Base-by-base conservation (phyloP, 805 yeast species). In the Wickerhamiella azymoides region DNA sequence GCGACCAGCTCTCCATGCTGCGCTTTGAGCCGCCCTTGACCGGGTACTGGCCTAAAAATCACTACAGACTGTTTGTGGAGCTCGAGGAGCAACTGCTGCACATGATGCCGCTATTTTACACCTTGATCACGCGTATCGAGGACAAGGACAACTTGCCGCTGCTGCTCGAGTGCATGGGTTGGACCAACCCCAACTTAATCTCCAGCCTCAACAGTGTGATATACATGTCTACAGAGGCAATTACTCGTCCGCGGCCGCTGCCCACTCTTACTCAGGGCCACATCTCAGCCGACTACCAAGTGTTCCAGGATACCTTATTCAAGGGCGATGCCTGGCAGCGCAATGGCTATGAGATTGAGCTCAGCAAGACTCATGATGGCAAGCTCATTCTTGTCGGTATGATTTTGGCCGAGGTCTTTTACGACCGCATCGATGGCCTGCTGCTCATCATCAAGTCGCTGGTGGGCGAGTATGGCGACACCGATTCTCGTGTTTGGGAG, bases 281-380 rank as follows among this genome's bases (percentile, higher is more conserved):
- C 24, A 28, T 39, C 10, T 17, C 43, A 2, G 43, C 28, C 18
- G 43, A 28, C 17, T 39, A 41, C 26, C 44, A 41, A 21, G 24
- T 36, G 32, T 41, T 27, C 13, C 14, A 32, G 25, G 36, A 19
- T 18, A 26, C 32, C n/a, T 21, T 41, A 16, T 24, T 41, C 18
- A 28, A 33, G 24, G 16, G 27, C 10, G 37, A 28, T 14, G 24
- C 25, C 5, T 41, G 44, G 44, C 35, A 41, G 18, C 27, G 38
- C n/a, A 19, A 11, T 11, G 44, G 44, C 24, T 33, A 41, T 14
- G 44, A 41, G 39, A 38, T 21, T 2, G 37, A 33, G 24, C 30
- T 43, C 19, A 32, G 39, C 32, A 33, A 38, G 13, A 43, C 42
- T 18, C 45, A 42, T n/a, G 45, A 42, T 16, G 45, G 45, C 18